These are phyloP conservation scores for Vitis hybrid DNA, from an alignment of 177 flowering plant species.

Conservation along the genomic window DNA sequence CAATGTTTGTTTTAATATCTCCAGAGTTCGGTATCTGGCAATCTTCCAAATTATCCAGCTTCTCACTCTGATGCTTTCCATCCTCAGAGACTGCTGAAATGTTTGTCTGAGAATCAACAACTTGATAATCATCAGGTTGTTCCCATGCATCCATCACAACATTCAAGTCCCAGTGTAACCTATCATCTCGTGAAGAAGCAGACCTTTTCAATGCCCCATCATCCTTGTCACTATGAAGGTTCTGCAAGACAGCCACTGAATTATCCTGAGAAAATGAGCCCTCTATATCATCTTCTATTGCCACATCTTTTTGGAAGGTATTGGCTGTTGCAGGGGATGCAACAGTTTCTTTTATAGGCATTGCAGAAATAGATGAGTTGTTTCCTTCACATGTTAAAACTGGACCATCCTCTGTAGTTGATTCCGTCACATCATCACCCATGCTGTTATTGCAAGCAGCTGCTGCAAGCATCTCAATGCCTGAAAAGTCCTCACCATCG, in stretches of 20 bases:
- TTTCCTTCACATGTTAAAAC: slow-evolving; percentile 2
- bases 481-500: slow-evolving; percentile 53
- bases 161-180: slow-evolving; percentile 72
- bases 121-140: slow-evolving; percentile 30
- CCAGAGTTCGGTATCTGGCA: slow-evolving; percentile 15
- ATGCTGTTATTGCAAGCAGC: slow-evolving; percentile 55
- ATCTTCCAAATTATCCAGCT: slow-evolving; percentile 7
- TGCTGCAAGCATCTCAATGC: slow-evolving; percentile 67
- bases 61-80: slow-evolving; percentile 8
- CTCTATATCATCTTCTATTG: slow-evolving; percentile 16
- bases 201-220: slow-evolving; percentile 11
- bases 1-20: slow-evolving; percentile 5
- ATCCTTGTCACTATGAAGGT: slow-evolving; percentile 14
- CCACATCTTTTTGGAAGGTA: slow-evolving; percentile 8
- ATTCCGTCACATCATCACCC: slow-evolving; percentile 15
- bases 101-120: slow-evolving; percentile 20
- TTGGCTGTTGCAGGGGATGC: slow-evolving; percentile 15
- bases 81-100: slow-evolving; percentile 3
- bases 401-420: slow-evolving; percentile 8
- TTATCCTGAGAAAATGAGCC: slow-evolving; percentile 6
- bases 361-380: slow-evolving; percentile 14
- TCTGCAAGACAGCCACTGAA: slow-evolving; percentile 5
- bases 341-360: slow-evolving; percentile 16
- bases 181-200: slow-evolving; percentile 33
- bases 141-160: slow-evolving; percentile 66